A percentile compares a stretch with the other conserved stretches of the same genome.
These are phyloP conservation scores for Silene vulgaris DNA, from an alignment of 179 eudicot species.

Conservation along the genomic window DNA sequence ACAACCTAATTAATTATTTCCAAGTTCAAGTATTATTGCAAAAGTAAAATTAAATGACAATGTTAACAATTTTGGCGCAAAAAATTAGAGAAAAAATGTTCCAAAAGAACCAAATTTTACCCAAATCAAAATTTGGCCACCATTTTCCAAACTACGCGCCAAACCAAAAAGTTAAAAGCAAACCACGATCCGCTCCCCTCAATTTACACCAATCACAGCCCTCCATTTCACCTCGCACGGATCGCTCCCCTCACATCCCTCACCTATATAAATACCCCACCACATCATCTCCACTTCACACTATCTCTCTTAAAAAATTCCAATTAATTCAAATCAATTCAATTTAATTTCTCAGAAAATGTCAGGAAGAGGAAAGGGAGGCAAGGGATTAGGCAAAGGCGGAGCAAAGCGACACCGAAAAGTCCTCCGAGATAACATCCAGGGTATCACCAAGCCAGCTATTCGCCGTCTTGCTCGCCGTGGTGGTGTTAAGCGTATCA, in stretches of 20 bases:
- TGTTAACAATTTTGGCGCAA: no score
- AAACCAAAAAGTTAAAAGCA: neutral
- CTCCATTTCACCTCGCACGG: conserved; percentile 1
- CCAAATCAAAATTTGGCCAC: neutral
- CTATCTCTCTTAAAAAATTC: neutral
- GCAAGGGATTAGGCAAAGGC: conserved; percentile 40
- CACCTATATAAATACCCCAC: neutral
- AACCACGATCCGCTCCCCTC: neutral
- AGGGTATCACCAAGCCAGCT: conserved; percentile 44
- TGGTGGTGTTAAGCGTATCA: conserved; percentile 46
- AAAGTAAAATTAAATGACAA: no score
- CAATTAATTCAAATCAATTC: neutral
- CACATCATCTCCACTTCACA: neutral
- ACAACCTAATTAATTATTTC: no score
- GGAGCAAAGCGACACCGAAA: conserved; percentile 41
- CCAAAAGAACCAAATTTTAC: neutral
- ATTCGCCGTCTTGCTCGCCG: conserved; percentile 44
- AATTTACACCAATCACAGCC: neutral
- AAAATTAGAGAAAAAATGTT: neutral
- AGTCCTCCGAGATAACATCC: conserved; percentile 40
- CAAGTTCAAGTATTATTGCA: no score
- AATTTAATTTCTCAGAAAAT: conserved; percentile 15
- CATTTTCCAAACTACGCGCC: neutral
- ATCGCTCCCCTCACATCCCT: neutral
- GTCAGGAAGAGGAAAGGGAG: conserved; percentile 44